These are phyloP conservation scores for Aspergillus wentii DNA, from an alignment of 495 filamentous ascomycete genomes.

Conservation along the genomic window DNA sequence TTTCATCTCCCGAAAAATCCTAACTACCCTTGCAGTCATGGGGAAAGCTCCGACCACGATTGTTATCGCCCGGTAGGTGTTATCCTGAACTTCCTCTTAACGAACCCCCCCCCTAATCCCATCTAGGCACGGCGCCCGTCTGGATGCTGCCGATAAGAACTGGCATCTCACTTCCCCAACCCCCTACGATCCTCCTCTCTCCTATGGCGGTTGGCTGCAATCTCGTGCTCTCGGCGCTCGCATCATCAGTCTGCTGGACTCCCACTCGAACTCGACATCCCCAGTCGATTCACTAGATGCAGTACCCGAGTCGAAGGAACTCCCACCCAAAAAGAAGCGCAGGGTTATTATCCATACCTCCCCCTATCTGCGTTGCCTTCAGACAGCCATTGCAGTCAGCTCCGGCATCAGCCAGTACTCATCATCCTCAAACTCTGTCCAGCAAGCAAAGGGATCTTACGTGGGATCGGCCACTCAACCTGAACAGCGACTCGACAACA, in stretches of 20 bases:
- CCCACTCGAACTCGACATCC: constrained; percentile 15
- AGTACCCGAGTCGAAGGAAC: constrained; percentile 11
- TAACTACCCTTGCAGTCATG: constrained; percentile 35
- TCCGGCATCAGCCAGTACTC: constrained; percentile 75
- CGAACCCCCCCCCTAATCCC: no score
- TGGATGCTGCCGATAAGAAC: constrained; percentile 88
- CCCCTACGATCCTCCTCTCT: constrained; percentile 93
- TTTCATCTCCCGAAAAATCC: no score
- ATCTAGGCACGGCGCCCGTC: constrained; percentile 83
- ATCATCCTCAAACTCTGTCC: constrained; percentile 7
- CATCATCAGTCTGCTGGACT: constrained; percentile 67
- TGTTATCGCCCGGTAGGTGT: constrained; percentile 73
- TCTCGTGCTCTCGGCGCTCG: constrained; percentile 71
- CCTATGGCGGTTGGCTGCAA: constrained; percentile 91
- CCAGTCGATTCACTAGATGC: constrained; percentile 4
- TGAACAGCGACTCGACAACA: neutral
- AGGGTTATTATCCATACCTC: constrained; percentile 85
- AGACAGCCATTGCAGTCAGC: constrained; percentile 86
- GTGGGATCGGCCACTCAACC: neutral
- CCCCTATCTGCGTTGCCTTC: constrained; percentile 87
- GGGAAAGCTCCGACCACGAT: constrained; percentile 60
- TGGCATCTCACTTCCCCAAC: constrained; percentile 95
- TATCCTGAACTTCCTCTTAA: constrained; percentile 2
- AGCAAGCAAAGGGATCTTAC: no score
- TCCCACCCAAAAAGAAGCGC: constrained; percentile 13